Conservation (phyloP, 345 rosid genomes). For the Dipteronia dyeriana region DNA sequence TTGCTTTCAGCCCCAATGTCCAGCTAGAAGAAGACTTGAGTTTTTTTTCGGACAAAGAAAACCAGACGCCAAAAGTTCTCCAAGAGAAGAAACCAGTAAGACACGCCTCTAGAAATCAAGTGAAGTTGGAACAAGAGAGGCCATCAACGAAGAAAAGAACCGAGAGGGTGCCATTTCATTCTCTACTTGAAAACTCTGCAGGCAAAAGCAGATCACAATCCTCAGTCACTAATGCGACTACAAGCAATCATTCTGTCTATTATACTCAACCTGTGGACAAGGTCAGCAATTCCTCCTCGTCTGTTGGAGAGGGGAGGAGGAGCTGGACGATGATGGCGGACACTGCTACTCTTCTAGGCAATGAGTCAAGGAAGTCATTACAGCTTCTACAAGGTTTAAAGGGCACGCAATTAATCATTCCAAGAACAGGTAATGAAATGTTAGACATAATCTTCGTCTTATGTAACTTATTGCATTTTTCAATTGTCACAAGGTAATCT, state of each 20-base stretch:
- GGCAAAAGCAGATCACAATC: conserved; percentile 36
- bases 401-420: conserved; percentile 70
- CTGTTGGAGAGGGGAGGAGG: conserved; percentile 41
- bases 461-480: not conserved
- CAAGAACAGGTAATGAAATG: conserved; percentile 62
- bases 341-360: conserved; percentile 64
- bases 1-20: conserved; percentile 29
- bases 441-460: not conserved
- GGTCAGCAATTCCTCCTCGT: conserved; percentile 36
- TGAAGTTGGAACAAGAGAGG: conserved; percentile 37
- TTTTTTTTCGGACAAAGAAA: conserved; percentile 50
- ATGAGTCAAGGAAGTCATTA: conserved; percentile 65
- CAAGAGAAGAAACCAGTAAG: conserved; percentile 35
- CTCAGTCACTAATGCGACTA: conserved; percentile 25
- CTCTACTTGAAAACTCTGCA: conserved; percentile 37
- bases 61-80: conserved; percentile 40
- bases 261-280: conserved; percentile 22
- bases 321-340: conserved; percentile 81
- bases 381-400: conserved; percentile 87
- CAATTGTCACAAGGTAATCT: not conserved
- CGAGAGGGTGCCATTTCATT: conserved; percentile 63
- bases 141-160: conserved; percentile 28
- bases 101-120: conserved; percentile 26
- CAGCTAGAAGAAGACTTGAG: conserved; percentile 34
- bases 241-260: conserved; percentile 31